phyloP scores from a whole-genome alignment of 2,329 filamentous ascomycete species.

The Cladosporium sp. region DNA sequence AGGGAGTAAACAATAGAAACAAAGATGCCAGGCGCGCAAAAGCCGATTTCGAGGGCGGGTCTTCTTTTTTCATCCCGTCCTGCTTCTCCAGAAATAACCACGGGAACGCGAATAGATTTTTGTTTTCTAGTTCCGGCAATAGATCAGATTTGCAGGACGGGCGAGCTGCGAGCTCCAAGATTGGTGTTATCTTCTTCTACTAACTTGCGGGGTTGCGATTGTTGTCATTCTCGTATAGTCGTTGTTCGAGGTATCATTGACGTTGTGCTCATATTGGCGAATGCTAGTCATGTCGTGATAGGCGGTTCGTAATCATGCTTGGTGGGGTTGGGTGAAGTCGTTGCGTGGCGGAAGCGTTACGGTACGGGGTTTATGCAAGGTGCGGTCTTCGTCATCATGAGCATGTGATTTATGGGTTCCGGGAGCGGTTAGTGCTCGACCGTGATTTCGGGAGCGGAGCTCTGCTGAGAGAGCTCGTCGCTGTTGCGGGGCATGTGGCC shows the following conservation, averaged over 20 bases:
- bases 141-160: not conserved
- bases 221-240: constrained; percentile 12
- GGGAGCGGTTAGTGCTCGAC: constrained; percentile 46
- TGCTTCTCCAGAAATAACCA: not conserved
- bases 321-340: constrained; percentile 1
- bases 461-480: constrained; percentile 56
- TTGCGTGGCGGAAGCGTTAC: constrained; percentile 5
- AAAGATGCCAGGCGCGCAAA: constrained; percentile 8
- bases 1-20: constrained; percentile 1
- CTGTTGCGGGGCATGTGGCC: constrained; percentile 57
- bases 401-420: constrained; percentile 17
- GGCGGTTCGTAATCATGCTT: constrained; percentile 12
- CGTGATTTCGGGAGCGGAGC: constrained; percentile 54
- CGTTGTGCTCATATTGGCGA: constrained; percentile 11
- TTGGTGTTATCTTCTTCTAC: constrained; percentile 11
- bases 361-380: constrained; percentile 8
- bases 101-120: not conserved
- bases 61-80: constrained; percentile 9
- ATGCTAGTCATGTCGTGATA: constrained; percentile 13
- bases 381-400: constrained; percentile 12
- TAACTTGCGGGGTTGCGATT: constrained; percentile 5
- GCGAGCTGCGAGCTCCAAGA: constrained; percentile 10
- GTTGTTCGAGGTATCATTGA: constrained; percentile 8
- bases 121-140: too few relatives aligned
- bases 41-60: not conserved